phyloP scores from a whole-genome alignment of 345 rosid genomes.

The Dovyalis caffra region DNA sequence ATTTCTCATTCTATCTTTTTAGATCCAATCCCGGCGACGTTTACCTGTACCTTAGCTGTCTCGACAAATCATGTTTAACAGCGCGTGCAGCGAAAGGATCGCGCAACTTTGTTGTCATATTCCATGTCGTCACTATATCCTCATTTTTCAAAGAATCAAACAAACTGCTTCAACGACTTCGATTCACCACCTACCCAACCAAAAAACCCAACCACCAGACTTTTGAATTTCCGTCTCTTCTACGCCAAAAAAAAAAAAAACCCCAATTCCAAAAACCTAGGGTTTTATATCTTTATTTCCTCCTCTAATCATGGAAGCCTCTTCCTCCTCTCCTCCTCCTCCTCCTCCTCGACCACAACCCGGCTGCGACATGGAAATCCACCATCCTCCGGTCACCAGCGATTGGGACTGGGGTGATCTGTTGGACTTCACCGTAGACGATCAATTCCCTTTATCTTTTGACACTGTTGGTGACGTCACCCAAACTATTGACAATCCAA shows the following conservation, averaged over 20 bases:
- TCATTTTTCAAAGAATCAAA: background rate
- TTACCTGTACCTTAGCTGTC: too few relatives aligned
- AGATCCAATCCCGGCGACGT: too few relatives aligned
- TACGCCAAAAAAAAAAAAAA: background rate
- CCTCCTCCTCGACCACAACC: background rate
- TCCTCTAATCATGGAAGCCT: constrained; percentile 14
- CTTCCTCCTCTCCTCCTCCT: background rate
- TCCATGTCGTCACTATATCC: constrained; percentile 5
- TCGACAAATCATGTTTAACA: too few relatives aligned
- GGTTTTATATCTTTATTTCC: background rate
- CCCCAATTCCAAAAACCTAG: background rate
- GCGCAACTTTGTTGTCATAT: background rate
- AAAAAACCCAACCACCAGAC: background rate
- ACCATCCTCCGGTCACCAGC: constrained; percentile 37
- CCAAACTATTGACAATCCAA: background rate
- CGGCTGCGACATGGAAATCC: constrained; percentile 24
- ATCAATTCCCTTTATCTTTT: constrained; percentile 44
- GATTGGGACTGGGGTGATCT: constrained; percentile 87
- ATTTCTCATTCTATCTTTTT: too few relatives aligned
- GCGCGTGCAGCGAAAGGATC: background rate
- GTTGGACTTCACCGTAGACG: constrained; percentile 71
- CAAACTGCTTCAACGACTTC: background rate
- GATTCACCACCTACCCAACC: background rate
- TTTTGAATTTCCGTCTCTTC: background rate
- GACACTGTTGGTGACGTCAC: constrained; percentile 31